These are phyloP conservation scores for Exobasidium rhododendri DNA, from an alignment of 1,284 basidiomycete species.

Conservation along the genomic window DNA sequence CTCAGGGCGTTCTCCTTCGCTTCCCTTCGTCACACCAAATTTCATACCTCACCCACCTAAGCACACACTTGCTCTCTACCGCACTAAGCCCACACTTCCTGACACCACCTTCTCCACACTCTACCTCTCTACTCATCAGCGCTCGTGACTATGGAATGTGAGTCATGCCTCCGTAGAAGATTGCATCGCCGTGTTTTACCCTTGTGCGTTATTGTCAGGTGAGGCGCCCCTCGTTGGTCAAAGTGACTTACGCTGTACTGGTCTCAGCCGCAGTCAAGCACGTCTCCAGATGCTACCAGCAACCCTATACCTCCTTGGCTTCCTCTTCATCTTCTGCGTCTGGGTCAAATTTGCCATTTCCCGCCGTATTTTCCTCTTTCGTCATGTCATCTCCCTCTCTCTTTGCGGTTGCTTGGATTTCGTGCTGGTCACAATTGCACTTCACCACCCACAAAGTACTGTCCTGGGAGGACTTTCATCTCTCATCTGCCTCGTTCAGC, in stretches of 20 bases:
- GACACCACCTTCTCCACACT: too few relatives aligned
- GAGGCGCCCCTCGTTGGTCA: background rate
- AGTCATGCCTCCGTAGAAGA: too few relatives aligned
- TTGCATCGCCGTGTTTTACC: too few relatives aligned
- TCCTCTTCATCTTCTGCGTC: constrained; percentile 2
- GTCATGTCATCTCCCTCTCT: background rate
- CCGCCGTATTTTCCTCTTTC: background rate
- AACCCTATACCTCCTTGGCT: background rate
- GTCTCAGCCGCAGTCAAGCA: background rate
- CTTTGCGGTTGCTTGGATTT: background rate
- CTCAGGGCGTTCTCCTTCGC: too few relatives aligned
- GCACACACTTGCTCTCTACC: too few relatives aligned
- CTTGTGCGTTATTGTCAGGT: background rate
- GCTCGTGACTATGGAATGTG: too few relatives aligned
- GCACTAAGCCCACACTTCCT: too few relatives aligned
- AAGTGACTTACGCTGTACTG: background rate
- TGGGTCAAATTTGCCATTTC: background rate
- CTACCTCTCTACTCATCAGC: too few relatives aligned
- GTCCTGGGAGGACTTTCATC: background rate
- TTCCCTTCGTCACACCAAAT: too few relatives aligned
- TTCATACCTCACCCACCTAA: too few relatives aligned
- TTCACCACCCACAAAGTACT: background rate
- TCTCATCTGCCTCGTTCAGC: background rate
- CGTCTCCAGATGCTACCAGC: background rate
- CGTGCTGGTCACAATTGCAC: background rate